phyloP scores from a whole-genome alignment of 805 yeast genomes.

The Wickerhamiella qilinensis region DNA sequence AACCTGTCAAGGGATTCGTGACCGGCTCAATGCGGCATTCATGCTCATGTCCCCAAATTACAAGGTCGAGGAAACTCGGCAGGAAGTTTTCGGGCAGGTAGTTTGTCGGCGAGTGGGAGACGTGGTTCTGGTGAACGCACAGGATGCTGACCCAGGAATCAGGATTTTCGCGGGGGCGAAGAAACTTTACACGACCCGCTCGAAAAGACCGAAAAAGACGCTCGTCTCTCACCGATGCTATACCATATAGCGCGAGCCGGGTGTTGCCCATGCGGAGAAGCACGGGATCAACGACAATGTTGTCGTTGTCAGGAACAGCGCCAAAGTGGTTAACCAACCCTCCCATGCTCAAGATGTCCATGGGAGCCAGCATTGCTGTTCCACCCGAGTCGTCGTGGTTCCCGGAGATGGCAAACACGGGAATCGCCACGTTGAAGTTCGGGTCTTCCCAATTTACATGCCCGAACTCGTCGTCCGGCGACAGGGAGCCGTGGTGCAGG shows the following conservation, averaged over 20 bases:
- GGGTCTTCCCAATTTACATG: slow-evolving; percentile 82
- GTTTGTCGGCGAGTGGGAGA: slow-evolving; percentile 62
- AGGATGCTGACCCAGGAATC: slow-evolving; percentile 71
- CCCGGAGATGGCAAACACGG: slow-evolving; percentile 85
- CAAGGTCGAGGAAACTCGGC: slow-evolving; percentile 67
- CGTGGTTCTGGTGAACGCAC: slow-evolving; percentile 81
- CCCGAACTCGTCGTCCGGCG: slow-evolving; percentile 40
- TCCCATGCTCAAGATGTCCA: slow-evolving; percentile 66
- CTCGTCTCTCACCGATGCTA: slow-evolving; percentile 82
- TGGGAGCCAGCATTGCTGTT: slow-evolving; percentile 50
- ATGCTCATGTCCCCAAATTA: slow-evolving; percentile 97
- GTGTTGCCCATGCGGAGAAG: slow-evolving; percentile 71
- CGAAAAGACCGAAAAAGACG: slow-evolving; percentile 67
- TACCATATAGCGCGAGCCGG: slow-evolving; percentile 71
- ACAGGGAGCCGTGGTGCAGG: slow-evolving; percentile 54
- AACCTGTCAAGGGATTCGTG: slow-evolving; percentile 36
- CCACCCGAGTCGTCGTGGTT: slow-evolving; percentile 97
- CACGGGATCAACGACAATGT: slow-evolving; percentile 58
- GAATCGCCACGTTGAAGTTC: slow-evolving; percentile 73
- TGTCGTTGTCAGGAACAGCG: slow-evolving; percentile 56
- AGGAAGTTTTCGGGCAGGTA: slow-evolving; percentile 72
- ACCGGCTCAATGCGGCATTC: slow-evolving; percentile 68
- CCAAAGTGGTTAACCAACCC: slow-evolving; percentile 90
- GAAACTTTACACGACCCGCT: slow-evolving; percentile 63
- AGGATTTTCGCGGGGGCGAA: slow-evolving; percentile 42